A percentile compares a stretch with the other conserved stretches of the same genome.
These are phyloP conservation scores for Podaxis rugospora DNA, from an alignment of 768 basidiomycete genomes.

Conservation along the genomic window DNA sequence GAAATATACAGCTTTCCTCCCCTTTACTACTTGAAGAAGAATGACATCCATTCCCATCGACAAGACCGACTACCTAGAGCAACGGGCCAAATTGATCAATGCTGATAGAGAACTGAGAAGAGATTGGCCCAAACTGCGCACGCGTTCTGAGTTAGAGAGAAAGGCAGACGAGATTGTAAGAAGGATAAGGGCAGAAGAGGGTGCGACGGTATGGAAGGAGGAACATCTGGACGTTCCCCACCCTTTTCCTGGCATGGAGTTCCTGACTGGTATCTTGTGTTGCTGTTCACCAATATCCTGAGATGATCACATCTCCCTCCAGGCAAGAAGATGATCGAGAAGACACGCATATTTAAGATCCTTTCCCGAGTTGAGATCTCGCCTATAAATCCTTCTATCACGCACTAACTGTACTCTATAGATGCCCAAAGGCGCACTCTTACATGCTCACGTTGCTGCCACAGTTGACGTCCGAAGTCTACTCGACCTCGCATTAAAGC, in stretches of 20 bases:
- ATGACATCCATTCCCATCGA: background rate
- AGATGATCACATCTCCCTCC: background rate
- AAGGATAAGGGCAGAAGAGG: conserved; percentile 11
- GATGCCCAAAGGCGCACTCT: conserved; percentile 80
- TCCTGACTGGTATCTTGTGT: background rate
- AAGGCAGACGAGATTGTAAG: conserved; percentile 44
- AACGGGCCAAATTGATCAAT: conserved; percentile 31
- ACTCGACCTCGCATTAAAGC: conserved; percentile 48
- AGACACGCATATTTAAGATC: conserved; percentile 49
- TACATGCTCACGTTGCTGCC: conserved; percentile 75
- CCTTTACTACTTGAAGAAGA: background rate
- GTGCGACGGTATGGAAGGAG: conserved; percentile 6
- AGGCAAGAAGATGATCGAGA: conserved; percentile 55
- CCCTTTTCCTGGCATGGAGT: conserved; percentile 15
- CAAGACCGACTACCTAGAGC: conserved; percentile 22
- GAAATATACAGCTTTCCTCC: background rate
- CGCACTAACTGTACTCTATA: conserved; percentile 17
- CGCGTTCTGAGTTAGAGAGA: conserved; percentile 31
- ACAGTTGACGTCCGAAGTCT: conserved; percentile 54
- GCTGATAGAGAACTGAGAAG: conserved; percentile 47
- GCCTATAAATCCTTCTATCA: background rate
- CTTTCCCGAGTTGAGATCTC: background rate
- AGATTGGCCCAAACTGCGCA: conserved; percentile 31
- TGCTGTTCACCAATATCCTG: background rate
- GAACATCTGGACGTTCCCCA: conserved; percentile 7